phyloP scores from a whole-genome alignment of 495 filamentous ascomycete genomes.

The Copromyces sp. region DNA sequence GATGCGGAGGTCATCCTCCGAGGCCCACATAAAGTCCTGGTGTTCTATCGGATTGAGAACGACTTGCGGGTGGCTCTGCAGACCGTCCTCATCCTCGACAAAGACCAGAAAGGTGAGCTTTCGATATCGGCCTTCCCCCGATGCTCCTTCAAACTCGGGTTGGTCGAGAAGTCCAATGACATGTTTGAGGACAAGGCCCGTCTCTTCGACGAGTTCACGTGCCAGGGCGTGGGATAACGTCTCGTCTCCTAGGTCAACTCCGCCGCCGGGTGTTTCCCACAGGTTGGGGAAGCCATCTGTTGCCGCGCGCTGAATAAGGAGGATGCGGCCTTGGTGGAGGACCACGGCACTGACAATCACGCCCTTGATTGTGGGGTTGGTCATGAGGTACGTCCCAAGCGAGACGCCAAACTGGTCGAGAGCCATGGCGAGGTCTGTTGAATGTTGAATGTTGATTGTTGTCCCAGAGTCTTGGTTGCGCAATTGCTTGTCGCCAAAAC shows the following conservation, averaged over 20 bases:
- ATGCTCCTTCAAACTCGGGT: conserved; percentile 5
- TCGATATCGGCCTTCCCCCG: conserved; percentile 15
- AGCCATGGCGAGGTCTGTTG: background rate
- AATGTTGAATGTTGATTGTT: background rate
- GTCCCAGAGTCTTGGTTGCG: no score
- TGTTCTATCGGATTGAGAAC: conserved; percentile 26
- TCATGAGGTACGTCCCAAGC: conserved; percentile 12
- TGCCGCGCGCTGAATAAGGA: conserved; percentile 39
- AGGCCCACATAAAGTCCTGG: conserved; percentile 28
- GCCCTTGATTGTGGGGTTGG: conserved; percentile 11
- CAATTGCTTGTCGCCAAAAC: background rate
- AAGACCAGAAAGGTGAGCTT: conserved; percentile 27
- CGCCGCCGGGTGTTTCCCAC: conserved; percentile 44
- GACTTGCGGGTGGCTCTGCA: conserved; percentile 16
- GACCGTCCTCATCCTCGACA: conserved; percentile 1
- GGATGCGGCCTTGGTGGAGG: conserved; percentile 19
- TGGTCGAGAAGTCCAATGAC: conserved; percentile 22
- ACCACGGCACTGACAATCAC: conserved; percentile 26
- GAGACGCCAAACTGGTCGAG: conserved; percentile 9
- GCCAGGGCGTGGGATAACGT: conserved; percentile 34
- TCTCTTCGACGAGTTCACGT: conserved; percentile 44
- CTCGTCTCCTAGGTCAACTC: conserved; percentile 31
- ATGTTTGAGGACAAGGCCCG: conserved; percentile 26
- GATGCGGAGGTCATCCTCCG: conserved; percentile 20
- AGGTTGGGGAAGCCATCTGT: conserved; percentile 32